Evolutionary conservation across 768 basidiomycete species (phyloP).

Genomic region (Leucocoprinus leucothites): DNA sequence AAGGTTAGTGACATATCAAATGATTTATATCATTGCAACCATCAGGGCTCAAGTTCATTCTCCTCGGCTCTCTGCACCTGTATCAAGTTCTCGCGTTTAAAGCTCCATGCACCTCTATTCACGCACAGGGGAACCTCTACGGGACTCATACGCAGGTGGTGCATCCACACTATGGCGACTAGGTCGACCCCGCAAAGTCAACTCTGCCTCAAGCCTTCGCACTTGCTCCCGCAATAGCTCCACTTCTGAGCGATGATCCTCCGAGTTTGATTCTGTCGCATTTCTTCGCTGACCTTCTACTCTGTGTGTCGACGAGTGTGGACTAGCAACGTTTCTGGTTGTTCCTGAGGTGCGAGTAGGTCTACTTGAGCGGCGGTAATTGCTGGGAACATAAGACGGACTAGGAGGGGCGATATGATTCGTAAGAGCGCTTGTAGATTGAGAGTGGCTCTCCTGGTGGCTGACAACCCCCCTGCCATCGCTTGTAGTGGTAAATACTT

Average conservation of each 20-base stretch:
- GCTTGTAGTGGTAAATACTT: background rate
- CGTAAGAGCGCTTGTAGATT: background rate
- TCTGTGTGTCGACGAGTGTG: background rate
- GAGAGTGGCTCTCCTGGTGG: background rate
- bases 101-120: too few relatives aligned
- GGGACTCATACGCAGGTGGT: conserved; percentile 3
- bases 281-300: background rate
- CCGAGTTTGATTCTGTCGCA: background rate
- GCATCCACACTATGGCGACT: background rate
- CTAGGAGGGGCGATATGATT: background rate
- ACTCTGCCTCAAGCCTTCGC: background rate
- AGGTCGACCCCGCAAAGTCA: background rate
- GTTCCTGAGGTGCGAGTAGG: background rate
- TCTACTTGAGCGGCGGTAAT: background rate
- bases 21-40: background rate
- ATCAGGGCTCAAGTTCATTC: too few relatives aligned
- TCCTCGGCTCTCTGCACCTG: too few relatives aligned
- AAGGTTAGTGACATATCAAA: too few relatives aligned
- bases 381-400: background rate
- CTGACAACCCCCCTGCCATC: background rate
- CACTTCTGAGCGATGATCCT: background rate
- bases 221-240: conserved; percentile 6
- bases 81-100: too few relatives aligned
- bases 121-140: background rate
- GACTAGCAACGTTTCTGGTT: background rate